A percentile compares a stretch with the other conserved stretches of the same genome.
Conservation (phyloP, 106 monocot genomes). For the Dioscorea zingiberensis region DNA sequence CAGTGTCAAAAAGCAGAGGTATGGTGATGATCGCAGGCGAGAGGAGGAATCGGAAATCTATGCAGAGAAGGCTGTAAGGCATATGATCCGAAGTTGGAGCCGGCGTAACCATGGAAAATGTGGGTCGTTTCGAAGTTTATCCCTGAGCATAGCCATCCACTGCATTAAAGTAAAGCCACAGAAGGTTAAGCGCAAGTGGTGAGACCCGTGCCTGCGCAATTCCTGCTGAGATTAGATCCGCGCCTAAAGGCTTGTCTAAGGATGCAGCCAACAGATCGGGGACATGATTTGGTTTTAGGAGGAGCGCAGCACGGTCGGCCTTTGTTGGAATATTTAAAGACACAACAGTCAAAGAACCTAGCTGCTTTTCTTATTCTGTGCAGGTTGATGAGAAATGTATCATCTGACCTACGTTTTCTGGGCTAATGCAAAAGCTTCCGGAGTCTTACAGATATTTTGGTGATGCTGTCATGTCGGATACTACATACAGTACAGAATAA, state of each 20-base stretch:
- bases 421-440: slow-evolving; percentile 21
- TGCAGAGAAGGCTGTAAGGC: slow-evolving; percentile 27
- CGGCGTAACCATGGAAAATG: slow-evolving; percentile 7
- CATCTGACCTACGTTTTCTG: slow-evolving; percentile 18
- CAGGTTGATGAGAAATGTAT: slow-evolving; percentile 8
- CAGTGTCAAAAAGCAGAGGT: slow-evolving; percentile 11
- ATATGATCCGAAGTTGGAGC: slow-evolving; percentile 14
- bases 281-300: not conserved
- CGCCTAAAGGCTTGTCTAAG: not conserved
- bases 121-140: slow-evolving; percentile 19
- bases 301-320: slow-evolving; percentile 7
- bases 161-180: not conserved
- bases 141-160: slow-evolving; percentile 14
- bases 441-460: slow-evolving; percentile 30
- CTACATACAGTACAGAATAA: slow-evolving; percentile 20
- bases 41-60: slow-evolving; percentile 15
- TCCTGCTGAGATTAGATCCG: not conserved
- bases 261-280: not conserved
- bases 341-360: slow-evolving; percentile 12
- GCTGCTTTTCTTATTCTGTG: slow-evolving; percentile 18
- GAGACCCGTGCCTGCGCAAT: not conserved
- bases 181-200: slow-evolving; percentile 3
- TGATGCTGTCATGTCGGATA: slow-evolving; percentile 20
- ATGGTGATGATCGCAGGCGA: slow-evolving; percentile 5
- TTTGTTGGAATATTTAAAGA: slow-evolving; percentile 29